Evolutionary conservation across 2,329 filamentous ascomycete species (phyloP), one percentile per base, ranked within the genome.

Genomic region (Botrytis sinoallii): DNA sequence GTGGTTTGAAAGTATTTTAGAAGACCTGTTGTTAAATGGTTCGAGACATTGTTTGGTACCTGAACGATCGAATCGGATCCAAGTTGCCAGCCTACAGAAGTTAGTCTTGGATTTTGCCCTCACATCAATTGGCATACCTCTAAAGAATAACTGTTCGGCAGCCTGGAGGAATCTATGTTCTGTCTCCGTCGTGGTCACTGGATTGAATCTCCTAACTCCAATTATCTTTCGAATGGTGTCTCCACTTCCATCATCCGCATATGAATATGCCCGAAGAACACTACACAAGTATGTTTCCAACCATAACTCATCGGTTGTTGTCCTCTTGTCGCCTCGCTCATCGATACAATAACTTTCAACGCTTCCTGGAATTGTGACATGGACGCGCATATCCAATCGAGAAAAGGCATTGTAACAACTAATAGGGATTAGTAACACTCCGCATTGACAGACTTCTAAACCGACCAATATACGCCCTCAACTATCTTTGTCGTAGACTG

Each of bases 401-500:
- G 96, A 98, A 83, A 99, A 98, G 77, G 96, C 96, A 93, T 99
- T 99, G 88, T 99, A 99, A 84, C 96, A 99, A 84, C 87, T 89
- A 80, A 48, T 32, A 68, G 20, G 12, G 40, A 46, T 79, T 70
- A 75, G 82, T 84, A 79, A 82, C 81, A 6, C 55, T n/a, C 35
- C 25, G 38, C 25, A 22, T 40, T 42, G 67, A 22, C 48, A 40
- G n/a, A 57, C 42, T 38, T 67, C 48, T 42, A 12, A 4, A 61
- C 87, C 77, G 86, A 96, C 93, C 96, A 98, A 84, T 98, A 98
- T 57, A 97, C 87, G 8, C 96, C 96, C 77, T 97, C 96, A 14
- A 94, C 92, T 74, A 98, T 96, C 85, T 98, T 98, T 75, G 86
- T 86, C 73, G 87, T 87, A 20, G 92, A 87, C 81, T 93, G 94